Evolutionary conservation across 495 filamentous ascomycete genomes (phyloP), one percentile per base, ranked within the genome.

Genomic region (Clavariopsis aquatica): DNA sequence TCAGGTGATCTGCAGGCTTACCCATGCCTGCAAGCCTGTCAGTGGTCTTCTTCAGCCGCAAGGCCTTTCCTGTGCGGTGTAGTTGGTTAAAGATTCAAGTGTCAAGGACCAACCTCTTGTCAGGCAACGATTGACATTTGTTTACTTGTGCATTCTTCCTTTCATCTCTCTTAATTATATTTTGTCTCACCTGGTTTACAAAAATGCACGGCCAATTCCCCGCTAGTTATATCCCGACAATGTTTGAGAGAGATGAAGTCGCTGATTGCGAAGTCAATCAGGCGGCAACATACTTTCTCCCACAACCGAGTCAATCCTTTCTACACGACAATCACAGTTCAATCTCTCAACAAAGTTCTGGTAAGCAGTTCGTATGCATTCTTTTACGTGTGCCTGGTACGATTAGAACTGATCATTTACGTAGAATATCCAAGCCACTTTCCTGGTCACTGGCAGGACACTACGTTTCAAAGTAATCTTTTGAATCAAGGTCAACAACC

Each of bases 1-100:
- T 63, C 60, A 63, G 60, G 60, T 63, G 60, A 63, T 49, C n/a
- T 38, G 52, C 38, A 47, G 52, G 52, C 51, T 56, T 47, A 55
- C 43, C 60, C 60, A 55, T 63, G 60, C 27, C 27, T 47, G n/a
- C n/a, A n/a, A n/a, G n/a, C n/a, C n/a, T 19, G 26, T 22, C 22
- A 52, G 12, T 10, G 31, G 34, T 9, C 38, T 10, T 13, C 49
- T 22, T 24, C 29, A 43, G 31, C 47, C 22, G 29, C 17, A 34
- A 31, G 20, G 17, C 2, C 15, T 26, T 56, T 34, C 38, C 38
- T 2, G 31, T 26, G 49, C 17, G 12, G 20, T 7, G n/a, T 28
- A 8, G 20, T 24, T 23, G 6, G 47, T 28, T 51, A 24, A 51
- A 51, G 19, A 23, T 51, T 28, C 6, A 22, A 22, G 6, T 28